phyloP scores from a whole-genome alignment of 2,329 filamentous ascomycete species.

The Teratosphaeria gauchensis region DNA sequence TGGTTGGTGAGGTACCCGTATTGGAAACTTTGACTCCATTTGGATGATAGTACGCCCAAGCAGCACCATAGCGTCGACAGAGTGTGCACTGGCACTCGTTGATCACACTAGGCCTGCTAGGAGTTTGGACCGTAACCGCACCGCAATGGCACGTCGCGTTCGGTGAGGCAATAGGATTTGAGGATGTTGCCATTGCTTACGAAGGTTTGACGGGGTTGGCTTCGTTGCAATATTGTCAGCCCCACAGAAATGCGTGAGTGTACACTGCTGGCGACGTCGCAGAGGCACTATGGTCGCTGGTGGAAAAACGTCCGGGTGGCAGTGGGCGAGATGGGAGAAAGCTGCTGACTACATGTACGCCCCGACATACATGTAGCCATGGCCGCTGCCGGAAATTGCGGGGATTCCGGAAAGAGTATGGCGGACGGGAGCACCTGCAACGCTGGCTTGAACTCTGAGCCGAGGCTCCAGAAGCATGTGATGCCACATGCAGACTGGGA shows the following conservation, averaged over 20 bases:
- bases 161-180: neutral
- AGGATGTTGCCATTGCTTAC: neutral
- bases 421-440: no score
- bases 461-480: neutral
- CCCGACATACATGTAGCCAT: no score
- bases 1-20: neutral
- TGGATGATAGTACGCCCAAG: conserved; percentile 18
- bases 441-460: no score
- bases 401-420: no score
- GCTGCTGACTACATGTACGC: no score
- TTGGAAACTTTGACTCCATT: conserved; percentile 4
- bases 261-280: no score
- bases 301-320: no score
- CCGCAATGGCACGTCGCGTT: conserved; percentile 17
- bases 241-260: no score
- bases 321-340: no score
- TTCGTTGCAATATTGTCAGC: neutral
- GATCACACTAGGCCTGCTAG: conserved; percentile 10
- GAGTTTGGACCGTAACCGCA: conserved; percentile 16
- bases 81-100: conserved; percentile 21
- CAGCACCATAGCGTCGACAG: conserved; percentile 20
- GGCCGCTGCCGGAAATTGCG: no score
- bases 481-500: neutral
- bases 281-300: no score
- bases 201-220: neutral